These are phyloP conservation scores for Botrytis cinerea DNA, from an alignment of 2,329 filamentous ascomycete genomes.

Conservation along the genomic window DNA sequence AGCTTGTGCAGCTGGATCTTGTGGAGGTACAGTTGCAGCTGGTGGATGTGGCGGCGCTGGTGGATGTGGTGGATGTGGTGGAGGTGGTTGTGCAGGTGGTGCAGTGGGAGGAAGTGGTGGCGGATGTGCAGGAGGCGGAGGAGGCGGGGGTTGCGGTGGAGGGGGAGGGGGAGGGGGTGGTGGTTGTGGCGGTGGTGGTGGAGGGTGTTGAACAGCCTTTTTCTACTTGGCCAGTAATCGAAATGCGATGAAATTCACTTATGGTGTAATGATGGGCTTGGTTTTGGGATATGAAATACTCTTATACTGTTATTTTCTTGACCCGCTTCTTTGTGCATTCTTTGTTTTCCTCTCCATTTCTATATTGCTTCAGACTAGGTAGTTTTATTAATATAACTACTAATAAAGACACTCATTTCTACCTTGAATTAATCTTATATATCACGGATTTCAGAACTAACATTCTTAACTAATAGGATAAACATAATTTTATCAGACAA, in stretches of 20 bases:
- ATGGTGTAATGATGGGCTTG: not conserved
- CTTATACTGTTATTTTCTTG: not conserved
- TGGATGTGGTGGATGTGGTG: constrained; percentile 27
- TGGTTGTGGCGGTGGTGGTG: not conserved
- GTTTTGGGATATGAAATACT: not conserved
- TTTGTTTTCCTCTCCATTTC: not conserved
- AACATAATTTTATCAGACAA: no score
- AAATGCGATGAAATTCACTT: not conserved
- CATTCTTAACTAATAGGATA: no score
- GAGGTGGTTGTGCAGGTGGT: constrained; percentile 20
- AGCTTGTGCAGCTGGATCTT: constrained; percentile 52
- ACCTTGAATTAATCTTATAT: no score
- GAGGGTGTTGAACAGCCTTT: not conserved
- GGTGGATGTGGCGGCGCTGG: constrained; percentile 47
- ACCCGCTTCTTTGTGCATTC: not conserved
- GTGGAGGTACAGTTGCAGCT: constrained; percentile 45
- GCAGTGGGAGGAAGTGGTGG: constrained; percentile 9
- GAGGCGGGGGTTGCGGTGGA: not conserved
- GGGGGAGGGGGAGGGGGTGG: not conserved
- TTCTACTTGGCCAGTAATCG: not conserved
- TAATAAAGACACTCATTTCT: no score
- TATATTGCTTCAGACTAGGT: not conserved
- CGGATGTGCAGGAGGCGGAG: constrained; percentile 1
- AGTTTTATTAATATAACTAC: no score
- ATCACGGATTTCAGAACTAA: no score